Percentiles rank a stretch among this genome's conserved stretches.
Conservation (phyloP, 768 basidiomycete genomes). For the Tulasnella sp. region DNA sequence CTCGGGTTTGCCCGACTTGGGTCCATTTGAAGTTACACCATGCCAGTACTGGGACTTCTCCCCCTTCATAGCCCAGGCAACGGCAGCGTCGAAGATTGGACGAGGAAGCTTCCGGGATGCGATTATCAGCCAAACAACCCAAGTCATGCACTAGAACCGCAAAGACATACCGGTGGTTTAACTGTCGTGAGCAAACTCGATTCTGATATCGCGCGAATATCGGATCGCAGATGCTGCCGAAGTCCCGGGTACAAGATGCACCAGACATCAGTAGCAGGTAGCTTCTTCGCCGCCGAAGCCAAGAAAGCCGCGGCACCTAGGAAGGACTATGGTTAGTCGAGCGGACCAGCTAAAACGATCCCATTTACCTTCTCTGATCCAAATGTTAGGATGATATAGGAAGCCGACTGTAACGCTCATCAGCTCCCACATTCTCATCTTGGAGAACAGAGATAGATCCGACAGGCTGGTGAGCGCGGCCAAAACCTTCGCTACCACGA, state of each 20-base stretch:
- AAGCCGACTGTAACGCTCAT: slow-evolving; percentile 85
- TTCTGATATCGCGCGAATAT: slow-evolving; percentile 70
- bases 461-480: slow-evolving; percentile 81
- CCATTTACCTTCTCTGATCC: slow-evolving; percentile 85
- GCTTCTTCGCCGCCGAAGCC: slow-evolving; percentile 73
- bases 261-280: slow-evolving; percentile 89
- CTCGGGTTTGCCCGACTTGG: slow-evolving; percentile 50
- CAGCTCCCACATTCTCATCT: slow-evolving; percentile 95
- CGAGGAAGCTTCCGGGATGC: slow-evolving; percentile 47
- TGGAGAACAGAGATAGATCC: slow-evolving; percentile 84
- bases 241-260: slow-evolving; percentile 93
- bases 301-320: slow-evolving; percentile 84
- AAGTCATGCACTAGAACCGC: background rate
- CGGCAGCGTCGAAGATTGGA: slow-evolving; percentile 76
- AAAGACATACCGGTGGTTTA: slow-evolving; percentile 64
- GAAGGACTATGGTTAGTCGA: background rate
- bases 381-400: slow-evolving; percentile 89
- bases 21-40: slow-evolving; percentile 42
- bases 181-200: slow-evolving; percentile 68
- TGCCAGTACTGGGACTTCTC: slow-evolving; percentile 77
- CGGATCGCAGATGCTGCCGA: slow-evolving; percentile 78
- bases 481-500: slow-evolving; percentile 88
- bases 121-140: background rate
- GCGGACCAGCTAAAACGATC: background rate
- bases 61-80: slow-evolving; percentile 83